Evolutionary conservation across 768 basidiomycete species (phyloP).

Genomic region (Suillus weaverae): DNA sequence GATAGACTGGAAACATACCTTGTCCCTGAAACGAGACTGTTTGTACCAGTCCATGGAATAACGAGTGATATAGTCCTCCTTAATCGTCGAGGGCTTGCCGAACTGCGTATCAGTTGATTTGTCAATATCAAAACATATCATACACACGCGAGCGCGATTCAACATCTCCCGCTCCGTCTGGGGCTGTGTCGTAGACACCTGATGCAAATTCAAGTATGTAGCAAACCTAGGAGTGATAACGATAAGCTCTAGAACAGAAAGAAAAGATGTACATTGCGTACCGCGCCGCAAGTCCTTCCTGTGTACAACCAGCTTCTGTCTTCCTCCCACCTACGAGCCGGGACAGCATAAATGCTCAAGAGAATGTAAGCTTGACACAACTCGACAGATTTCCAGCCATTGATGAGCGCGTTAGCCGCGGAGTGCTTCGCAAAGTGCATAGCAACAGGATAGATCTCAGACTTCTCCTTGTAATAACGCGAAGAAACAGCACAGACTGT

Average conservation of each 20-base stretch:
- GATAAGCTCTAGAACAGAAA: not conserved
- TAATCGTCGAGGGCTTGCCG: conserved; percentile 86
- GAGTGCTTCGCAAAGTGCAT: conserved; percentile 89
- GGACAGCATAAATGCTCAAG: conserved; percentile 79
- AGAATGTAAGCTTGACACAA: conserved; percentile 90
- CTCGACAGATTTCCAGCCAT: conserved; percentile 85
- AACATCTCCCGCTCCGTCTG: conserved; percentile 77
- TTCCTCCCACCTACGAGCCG: conserved; percentile 84
- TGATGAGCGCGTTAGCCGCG: conserved; percentile 76
- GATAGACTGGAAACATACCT: conserved; percentile 36
- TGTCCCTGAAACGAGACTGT: conserved; percentile 59
- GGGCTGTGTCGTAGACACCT: conserved; percentile 58
- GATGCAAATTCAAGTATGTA: conserved; percentile 85
- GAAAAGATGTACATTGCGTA: conserved; percentile 21
- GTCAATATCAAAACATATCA: conserved; percentile 89
- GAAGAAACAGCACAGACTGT: conserved; percentile 86
- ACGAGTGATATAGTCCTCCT: conserved; percentile 79
- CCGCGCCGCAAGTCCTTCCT: conserved; percentile 83
- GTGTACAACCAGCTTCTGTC: conserved; percentile 89
- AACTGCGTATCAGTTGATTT: conserved; percentile 86
- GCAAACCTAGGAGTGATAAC: conserved; percentile 55
- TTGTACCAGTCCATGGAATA: conserved; percentile 76
- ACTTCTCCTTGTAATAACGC: conserved; percentile 74
- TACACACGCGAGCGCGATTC: conserved; percentile 86
- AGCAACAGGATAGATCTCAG: conserved; percentile 82